These are phyloP conservation scores for Cryoendolithus antarcticus DNA, from an alignment of 2,329 filamentous ascomycete genomes.

Conservation along the genomic window DNA sequence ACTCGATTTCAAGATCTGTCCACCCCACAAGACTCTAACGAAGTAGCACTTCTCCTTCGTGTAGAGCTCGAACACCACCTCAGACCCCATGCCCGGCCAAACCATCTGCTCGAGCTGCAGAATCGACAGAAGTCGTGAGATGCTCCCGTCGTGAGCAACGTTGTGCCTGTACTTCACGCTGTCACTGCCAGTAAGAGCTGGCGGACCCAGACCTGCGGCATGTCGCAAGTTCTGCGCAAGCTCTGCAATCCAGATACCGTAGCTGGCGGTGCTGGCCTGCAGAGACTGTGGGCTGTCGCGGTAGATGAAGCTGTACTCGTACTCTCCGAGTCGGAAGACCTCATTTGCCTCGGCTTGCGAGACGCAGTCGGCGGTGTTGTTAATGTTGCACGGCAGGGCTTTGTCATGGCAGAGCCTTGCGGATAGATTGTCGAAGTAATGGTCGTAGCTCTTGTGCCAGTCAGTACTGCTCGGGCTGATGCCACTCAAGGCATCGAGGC, in stretches of 20 bases:
- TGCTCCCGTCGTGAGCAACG: slow-evolving; percentile 65
- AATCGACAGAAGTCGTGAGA: slow-evolving; percentile 55
- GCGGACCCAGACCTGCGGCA: slow-evolving; percentile 30
- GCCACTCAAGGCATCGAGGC: slow-evolving; percentile 57
- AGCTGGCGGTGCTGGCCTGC: slow-evolving; percentile 46
- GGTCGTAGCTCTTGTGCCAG: slow-evolving; percentile 64
- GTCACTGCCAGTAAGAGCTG: slow-evolving; percentile 7
- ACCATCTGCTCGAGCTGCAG: slow-evolving; percentile 66
- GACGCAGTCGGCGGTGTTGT: slow-evolving; percentile 45
- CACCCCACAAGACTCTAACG: slow-evolving; percentile 59
- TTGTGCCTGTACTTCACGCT: slow-evolving; percentile 56
- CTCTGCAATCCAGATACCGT: slow-evolving; percentile 65
- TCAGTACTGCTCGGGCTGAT: slow-evolving; percentile 42
- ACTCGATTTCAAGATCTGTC: slow-evolving; percentile 53
- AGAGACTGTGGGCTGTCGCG: slow-evolving; percentile 54
- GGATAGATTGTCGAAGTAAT: slow-evolving; percentile 77
- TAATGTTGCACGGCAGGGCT: slow-evolving; percentile 54
- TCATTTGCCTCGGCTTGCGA: slow-evolving; percentile 49
- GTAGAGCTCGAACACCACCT: slow-evolving; percentile 67
- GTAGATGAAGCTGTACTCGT: slow-evolving; percentile 70
- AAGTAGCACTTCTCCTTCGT: slow-evolving; percentile 34
- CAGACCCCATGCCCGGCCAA: slow-evolving; percentile 73
- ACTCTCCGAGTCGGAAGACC: slow-evolving; percentile 66
- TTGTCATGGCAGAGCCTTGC: slow-evolving; percentile 65
- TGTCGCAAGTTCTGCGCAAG: slow-evolving; percentile 51